Evolutionary conservation across 2,329 filamentous ascomycete species (phyloP).

Genomic region (Emergomyces orientalis): DNA sequence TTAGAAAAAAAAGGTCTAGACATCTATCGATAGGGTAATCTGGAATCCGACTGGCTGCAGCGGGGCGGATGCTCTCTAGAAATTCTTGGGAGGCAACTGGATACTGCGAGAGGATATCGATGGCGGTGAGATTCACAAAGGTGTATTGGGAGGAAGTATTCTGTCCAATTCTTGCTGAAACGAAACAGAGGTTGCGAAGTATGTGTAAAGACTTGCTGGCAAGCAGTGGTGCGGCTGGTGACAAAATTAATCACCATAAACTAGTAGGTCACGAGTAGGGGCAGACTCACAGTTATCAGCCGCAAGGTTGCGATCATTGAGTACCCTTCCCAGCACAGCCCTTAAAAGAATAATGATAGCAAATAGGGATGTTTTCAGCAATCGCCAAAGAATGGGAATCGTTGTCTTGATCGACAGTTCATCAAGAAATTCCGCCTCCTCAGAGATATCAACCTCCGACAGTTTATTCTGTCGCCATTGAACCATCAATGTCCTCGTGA

Average conservation of each 20-base stretch:
- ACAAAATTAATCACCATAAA: slow-evolving; percentile 11
- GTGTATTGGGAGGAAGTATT: slow-evolving; percentile 72
- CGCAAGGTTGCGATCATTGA: slow-evolving; percentile 49
- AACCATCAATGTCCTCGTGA: slow-evolving; percentile 56
- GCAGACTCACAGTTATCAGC: slow-evolving; percentile 41
- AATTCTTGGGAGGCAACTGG: slow-evolving; percentile 57
- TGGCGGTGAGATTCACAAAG: slow-evolving; percentile 71
- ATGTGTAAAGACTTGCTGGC: slow-evolving; percentile 63
- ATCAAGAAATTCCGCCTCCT: slow-evolving; percentile 55
- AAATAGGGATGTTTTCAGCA: slow-evolving; percentile 68
- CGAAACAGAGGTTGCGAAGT: slow-evolving; percentile 70
- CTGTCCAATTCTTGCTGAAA: slow-evolving; percentile 64
- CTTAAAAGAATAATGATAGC: slow-evolving; percentile 65
- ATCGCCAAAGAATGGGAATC: slow-evolving; percentile 62
- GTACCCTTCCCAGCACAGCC: slow-evolving; percentile 57
- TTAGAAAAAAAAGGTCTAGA: slow-evolving; percentile 81
- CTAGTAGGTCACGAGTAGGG: neutral
- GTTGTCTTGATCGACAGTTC: slow-evolving; percentile 57
- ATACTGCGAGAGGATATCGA: slow-evolving; percentile 71
- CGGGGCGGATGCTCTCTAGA: slow-evolving; percentile 53
- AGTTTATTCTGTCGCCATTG: slow-evolving; percentile 69
- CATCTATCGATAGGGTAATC: slow-evolving; percentile 58
- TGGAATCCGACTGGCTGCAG: slow-evolving; percentile 48
- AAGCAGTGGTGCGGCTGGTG: slow-evolving; percentile 51
- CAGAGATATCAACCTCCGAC: slow-evolving; percentile 59